These are phyloP conservation scores for Cicer arietinum DNA, from an alignment of 306 rosid genomes.

Conservation along the genomic window DNA sequence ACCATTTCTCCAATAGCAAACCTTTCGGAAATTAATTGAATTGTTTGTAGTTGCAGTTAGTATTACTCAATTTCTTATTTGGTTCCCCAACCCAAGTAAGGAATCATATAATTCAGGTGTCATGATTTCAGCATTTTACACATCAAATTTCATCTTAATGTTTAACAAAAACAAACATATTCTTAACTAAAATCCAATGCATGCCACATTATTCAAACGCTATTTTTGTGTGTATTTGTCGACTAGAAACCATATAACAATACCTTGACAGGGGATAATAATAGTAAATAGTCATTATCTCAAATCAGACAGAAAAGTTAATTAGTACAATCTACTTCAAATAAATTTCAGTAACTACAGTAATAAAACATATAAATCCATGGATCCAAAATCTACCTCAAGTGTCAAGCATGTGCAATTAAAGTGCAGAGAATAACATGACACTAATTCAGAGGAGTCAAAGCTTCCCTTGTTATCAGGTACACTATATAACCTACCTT, in stretches of 20 bases:
- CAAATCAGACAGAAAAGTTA: constrained; percentile 20
- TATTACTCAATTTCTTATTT: neutral
- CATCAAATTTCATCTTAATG: neutral
- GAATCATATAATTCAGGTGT: neutral
- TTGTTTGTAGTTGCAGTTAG: neutral
- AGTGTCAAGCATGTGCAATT: constrained; percentile 48
- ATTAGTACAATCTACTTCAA: constrained; percentile 50
- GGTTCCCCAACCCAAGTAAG: neutral
- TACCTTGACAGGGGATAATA: constrained; percentile 12
- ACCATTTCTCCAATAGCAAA: neutral
- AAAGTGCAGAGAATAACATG: constrained; percentile 41
- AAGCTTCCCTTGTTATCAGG: constrained; percentile 51
- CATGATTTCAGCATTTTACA: neutral
- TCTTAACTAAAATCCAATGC: neutral
- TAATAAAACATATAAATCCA: constrained; percentile 48
- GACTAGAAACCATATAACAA: neutral
- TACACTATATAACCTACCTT: constrained; percentile 61
- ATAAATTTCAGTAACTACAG: constrained; percentile 51
- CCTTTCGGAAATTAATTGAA: neutral
- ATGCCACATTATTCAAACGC: neutral
- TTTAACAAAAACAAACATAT: neutral
- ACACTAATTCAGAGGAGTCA: constrained; percentile 41
- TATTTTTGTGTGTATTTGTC: neutral
- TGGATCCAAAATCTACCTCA: constrained; percentile 49
- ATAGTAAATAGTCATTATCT: constrained; percentile 39